phyloP scores from a whole-genome alignment of 2,329 filamentous ascomycete species.

The Diaporthe helianthi region DNA sequence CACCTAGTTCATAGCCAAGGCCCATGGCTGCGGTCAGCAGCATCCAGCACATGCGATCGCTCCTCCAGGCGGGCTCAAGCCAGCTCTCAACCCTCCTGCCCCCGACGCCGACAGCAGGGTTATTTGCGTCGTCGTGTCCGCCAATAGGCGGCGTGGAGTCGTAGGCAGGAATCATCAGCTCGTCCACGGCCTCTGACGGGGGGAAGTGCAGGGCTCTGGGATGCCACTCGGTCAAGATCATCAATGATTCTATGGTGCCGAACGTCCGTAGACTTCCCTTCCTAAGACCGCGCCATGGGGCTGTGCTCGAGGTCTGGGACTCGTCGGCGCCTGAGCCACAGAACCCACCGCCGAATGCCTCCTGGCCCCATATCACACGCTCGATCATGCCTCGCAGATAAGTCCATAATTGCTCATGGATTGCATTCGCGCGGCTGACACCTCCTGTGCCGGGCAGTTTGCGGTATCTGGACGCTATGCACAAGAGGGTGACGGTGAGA shows the following conservation, averaged over 20 bases:
- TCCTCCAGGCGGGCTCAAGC: constrained; percentile 94
- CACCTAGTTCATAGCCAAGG: constrained; percentile 89
- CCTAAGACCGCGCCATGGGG: constrained; percentile 72
- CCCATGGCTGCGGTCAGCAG: constrained; percentile 89
- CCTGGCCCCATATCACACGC: constrained; percentile 92
- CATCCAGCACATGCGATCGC: constrained; percentile 98
- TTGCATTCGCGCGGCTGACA: constrained; percentile 83
- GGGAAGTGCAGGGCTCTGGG: constrained; percentile 94
- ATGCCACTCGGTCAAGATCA: constrained; percentile 97
- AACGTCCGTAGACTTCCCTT: constrained; percentile 86
- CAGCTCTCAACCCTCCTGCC: constrained; percentile 91
- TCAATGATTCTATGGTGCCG: constrained; percentile 90
- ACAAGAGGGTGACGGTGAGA: constrained; percentile 87
- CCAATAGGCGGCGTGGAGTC: constrained; percentile 46
- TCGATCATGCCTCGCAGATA: constrained; percentile 96
- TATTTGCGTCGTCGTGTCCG: constrained; percentile 45
- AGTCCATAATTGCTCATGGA: constrained; percentile 94
- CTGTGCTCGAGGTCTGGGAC: constrained; percentile 69
- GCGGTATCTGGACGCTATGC: constrained; percentile 88
- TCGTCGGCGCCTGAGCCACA: constrained; percentile 74
- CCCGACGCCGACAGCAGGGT: constrained; percentile 67
- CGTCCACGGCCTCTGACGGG: constrained; percentile 75
- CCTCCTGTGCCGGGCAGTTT: constrained; percentile 81
- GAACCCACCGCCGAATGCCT: constrained; percentile 90
- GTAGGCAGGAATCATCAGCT: constrained; percentile 69